Base-by-base conservation (phyloP, 306 rosid genomes). In the Malus sieversii region DNA sequence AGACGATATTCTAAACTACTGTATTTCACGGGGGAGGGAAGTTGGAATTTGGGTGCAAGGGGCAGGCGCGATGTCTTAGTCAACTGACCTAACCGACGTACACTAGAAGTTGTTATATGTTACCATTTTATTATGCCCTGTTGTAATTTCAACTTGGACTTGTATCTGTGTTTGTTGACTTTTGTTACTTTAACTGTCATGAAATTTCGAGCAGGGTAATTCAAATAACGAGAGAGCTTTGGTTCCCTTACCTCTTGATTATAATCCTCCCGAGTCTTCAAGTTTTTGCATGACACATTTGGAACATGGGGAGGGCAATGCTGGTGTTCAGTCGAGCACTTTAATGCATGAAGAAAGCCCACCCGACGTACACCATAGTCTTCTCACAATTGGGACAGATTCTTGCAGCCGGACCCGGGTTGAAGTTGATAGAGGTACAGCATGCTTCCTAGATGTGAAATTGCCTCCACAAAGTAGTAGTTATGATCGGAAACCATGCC, bases 201-300 rank as follows among this genome's bases (percentile, higher is more conserved):
- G 35, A 77, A 70, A 55, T 61, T 79, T 70, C 58, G 80, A 53
- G 70, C 61, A 73, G 55, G 80, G 42, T 66, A 14, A 63, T 64
- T 66, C 32, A 30, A 73, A 80, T 59, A 44, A 68, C 1, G 77
- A 70, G 68, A 78, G n/a, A 48, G 75, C 67, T 48, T 32, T 79
- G 40, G 71, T 71, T 15, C 90, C 86, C 42, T 66, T 83, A 67
- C 30, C 42, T 70, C 66, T 81, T 73, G 83, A 40, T 61, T 29
- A 60, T 25, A 35, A 35, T 75, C 77, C 83, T 75, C 77, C 83
- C 2, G 71, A 66, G 68, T 70, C 77, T 66, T 70, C 83, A 10
- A 72, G 72, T 59, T 32, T 68, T 77, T 72, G 71, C 19, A 48
- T 30, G 18, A 70, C 63, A 48, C 68, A 67, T 22, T 77, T 67